phyloP scores from a whole-genome alignment of 1,139 yeast genomes.

The Blastobotrys persicus region DNA sequence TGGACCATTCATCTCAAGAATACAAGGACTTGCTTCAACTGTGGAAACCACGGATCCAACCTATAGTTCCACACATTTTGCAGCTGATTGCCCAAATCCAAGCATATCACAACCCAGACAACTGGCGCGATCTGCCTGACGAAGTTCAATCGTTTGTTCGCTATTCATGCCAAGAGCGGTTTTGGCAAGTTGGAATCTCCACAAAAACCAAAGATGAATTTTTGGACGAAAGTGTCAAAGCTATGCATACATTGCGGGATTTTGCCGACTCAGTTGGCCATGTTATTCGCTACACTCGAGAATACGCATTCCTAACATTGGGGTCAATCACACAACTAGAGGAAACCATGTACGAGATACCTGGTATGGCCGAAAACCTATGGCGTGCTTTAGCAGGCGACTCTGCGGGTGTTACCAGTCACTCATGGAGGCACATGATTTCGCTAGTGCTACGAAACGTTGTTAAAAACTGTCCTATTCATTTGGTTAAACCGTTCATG shows the following conservation, averaged over 20 bases:
- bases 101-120: constrained; percentile 88
- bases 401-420: constrained; percentile 81
- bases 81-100: constrained; percentile 87
- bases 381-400: constrained; percentile 90
- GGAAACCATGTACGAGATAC: constrained; percentile 82
- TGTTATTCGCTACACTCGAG: constrained; percentile 90
- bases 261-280: constrained; percentile 99
- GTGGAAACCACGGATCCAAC: constrained; percentile 93
- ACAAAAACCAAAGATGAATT: constrained; percentile 92
- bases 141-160: constrained; percentile 89
- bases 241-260: constrained; percentile 88
- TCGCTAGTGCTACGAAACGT: constrained; percentile 85
- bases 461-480: constrained; percentile 81
- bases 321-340: constrained; percentile 90
- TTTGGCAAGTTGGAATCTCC: constrained; percentile 98
- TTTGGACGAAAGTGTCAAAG: constrained; percentile 89
- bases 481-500: constrained; percentile 67
- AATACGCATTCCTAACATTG: constrained; percentile 86
- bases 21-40: constrained; percentile 66
- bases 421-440: constrained; percentile 96
- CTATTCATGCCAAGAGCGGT: constrained; percentile 85
- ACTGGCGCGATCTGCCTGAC: constrained; percentile 83
- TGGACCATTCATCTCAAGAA: constrained; percentile 73
- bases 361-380: constrained; percentile 68
- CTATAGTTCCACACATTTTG: constrained; percentile 85